These are phyloP conservation scores for Talaromyces ruber DNA, from an alignment of 495 filamentous ascomycete genomes.

Conservation along the genomic window DNA sequence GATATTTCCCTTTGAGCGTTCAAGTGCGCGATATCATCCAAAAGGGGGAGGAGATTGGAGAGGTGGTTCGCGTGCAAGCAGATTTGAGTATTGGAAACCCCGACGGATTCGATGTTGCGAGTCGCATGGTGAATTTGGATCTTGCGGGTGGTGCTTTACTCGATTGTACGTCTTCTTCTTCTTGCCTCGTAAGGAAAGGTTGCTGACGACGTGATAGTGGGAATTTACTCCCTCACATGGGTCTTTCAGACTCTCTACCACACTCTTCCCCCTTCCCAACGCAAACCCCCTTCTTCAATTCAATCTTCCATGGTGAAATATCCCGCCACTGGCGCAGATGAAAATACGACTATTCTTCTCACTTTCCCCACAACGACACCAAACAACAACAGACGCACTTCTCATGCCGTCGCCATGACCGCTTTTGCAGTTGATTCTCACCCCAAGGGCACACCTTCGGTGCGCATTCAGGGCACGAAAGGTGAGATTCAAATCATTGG, in stretches of 20 bases:
- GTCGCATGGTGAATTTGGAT: conserved; percentile 83
- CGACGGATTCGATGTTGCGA: conserved; percentile 40
- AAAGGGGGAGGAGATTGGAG: conserved; percentile 59
- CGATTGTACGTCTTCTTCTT: conserved; percentile 43
- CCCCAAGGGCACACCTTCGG: conserved; percentile 52
- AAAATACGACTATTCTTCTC: conserved; percentile 69
- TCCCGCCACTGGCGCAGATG: conserved; percentile 71
- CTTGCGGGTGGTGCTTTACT: conserved; percentile 79
- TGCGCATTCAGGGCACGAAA: conserved; percentile 75
- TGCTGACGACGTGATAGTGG: conserved; percentile 38
- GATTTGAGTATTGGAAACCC: conserved; percentile 54
- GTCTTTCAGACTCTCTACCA: conserved; percentile 89
- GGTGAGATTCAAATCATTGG: conserved; percentile 82
- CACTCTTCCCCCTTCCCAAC: conserved; percentile 48
- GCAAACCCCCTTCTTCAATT: conserved; percentile 46
- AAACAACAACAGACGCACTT: conserved; percentile 26
- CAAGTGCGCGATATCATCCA: conserved; percentile 65
- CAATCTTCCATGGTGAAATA: conserved; percentile 66
- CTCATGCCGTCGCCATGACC: conserved; percentile 73
- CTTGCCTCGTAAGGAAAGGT: neutral
- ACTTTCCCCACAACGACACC: conserved; percentile 62
- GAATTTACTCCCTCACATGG: conserved; percentile 88
- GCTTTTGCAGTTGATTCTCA: conserved; percentile 59
- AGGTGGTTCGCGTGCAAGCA: conserved; percentile 66
- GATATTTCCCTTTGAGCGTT: conserved; percentile 77